Base-by-base conservation (phyloP, 495 filamentous ascomycete species). In the Penicillium dipodomyicola region DNA sequence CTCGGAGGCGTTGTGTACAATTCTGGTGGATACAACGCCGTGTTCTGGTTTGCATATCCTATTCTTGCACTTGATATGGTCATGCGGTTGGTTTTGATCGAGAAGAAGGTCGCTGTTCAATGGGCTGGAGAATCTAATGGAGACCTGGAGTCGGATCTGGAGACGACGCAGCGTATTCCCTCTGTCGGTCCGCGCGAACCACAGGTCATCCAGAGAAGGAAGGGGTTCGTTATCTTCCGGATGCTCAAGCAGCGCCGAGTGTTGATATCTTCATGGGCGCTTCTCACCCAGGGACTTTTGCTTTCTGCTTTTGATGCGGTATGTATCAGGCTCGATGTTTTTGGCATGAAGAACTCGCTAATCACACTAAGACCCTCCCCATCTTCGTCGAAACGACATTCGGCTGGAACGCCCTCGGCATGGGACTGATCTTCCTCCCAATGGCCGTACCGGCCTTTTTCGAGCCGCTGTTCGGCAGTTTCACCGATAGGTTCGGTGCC, bases 361-460 rank as follows among this genome's bases (percentile, higher is more conserved):
- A 37, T 41, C 19, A 8, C 14, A 30, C 17, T 17, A 32, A 74
- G 72, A 68, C 68, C 32, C 71, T 93, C 8, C 84, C 91, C n/a
- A 72, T 92, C 7, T 86, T 84, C 58, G 85, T 89, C 7, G 76
- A 84, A 56, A 66, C 73, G 0, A 79, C 72, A 4, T 92, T 91
- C 59, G 59, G 73, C 54, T 94, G 87, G 85, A 77, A 77, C 25
- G 80, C 88, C 3, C 79, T 81, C 0, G 87, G 85, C 12, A 87
- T 87, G 23, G 90, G 88, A 1, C 67, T 93, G 14, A 74, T 90
- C 15, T 92, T 92, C 68, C 77, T 92, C 3, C 80, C 87, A 7
- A 55, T 90, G 30, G 82, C 87, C 47, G 60, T 88, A 11, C 87
- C 87, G 0, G 79, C 82, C 3, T 82, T 93, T 56, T 56, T 83